Percentiles rank a stretch among this genome's conserved stretches.
Conservation (phyloP, 176 grass and related monocot genomes). For the Lolium multiflorum region DNA sequence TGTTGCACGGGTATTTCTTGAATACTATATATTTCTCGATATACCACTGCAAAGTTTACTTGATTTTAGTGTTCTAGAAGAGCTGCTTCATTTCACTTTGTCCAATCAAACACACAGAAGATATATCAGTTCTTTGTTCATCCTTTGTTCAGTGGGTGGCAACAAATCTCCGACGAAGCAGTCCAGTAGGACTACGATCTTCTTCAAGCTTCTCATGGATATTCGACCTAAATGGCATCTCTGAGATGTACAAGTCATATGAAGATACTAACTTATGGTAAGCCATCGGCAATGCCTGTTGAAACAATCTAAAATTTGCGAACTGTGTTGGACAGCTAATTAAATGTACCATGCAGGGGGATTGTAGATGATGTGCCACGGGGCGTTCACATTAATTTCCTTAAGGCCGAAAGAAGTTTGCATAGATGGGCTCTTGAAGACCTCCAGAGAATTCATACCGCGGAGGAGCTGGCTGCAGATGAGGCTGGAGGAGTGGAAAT, state of each 20-base stretch:
- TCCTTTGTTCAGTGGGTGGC: slow-evolving; percentile 73
- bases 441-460: slow-evolving; percentile 81
- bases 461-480: slow-evolving; percentile 80
- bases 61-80: slow-evolving; percentile 6
- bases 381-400: slow-evolving; percentile 89
- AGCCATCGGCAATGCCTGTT: not conserved
- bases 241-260: slow-evolving; percentile 93
- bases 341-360: slow-evolving; percentile 53
- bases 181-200: slow-evolving; percentile 41
- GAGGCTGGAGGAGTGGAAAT: slow-evolving; percentile 93
- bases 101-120: slow-evolving; percentile 3
- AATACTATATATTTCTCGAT: slow-evolving; percentile 24
- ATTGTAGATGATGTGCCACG: slow-evolving; percentile 89
- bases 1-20: slow-evolving; percentile 71
- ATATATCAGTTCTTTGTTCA: slow-evolving; percentile 37
- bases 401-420: slow-evolving; percentile 98
- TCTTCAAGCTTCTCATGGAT: slow-evolving; percentile 76
- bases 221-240: slow-evolving; percentile 90
- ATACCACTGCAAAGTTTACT: not conserved
- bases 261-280: slow-evolving; percentile 98
- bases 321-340: slow-evolving; percentile 7
- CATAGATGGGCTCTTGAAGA: slow-evolving; percentile 99
- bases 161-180: slow-evolving; percentile 72
- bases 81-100: slow-evolving; percentile 1
- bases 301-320: slow-evolving; percentile 2